Base-by-base conservation (phyloP, 1,139 yeast genomes). In the Meyerozyma sp. region DNA sequence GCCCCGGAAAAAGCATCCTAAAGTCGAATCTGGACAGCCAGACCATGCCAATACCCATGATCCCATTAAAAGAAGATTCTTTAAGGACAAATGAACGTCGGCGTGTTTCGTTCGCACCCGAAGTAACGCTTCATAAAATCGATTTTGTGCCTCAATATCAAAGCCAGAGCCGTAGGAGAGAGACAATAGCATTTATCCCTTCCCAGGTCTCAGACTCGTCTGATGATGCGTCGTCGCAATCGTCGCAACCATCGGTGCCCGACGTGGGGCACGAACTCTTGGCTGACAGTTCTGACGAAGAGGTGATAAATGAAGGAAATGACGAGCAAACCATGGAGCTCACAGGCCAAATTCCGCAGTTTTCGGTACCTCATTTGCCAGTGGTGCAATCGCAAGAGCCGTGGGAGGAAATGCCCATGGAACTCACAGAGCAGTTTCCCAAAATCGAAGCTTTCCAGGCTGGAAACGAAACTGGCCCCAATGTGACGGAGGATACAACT, bases 91-190 rank as follows among this genome's bases (percentile, higher is more conserved):
- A 18, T 18, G 26, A 20, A 11, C 21, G 37, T 18, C 37, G 90
- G 51, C 61, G 90, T 32, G 90, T 84, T 0, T 82, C 88, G 1
- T 84, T 84, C 66, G 88, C 89, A 2, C 88, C 88, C 1, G 90
- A 83, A 53, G 90, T 83, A 0, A 83, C 89, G 0, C 63, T 84
- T 32, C 89, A 83, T 58, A 82, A 81, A 52, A 78, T 83, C 44
- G 81, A 77, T 48, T 62, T 75, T 46, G 65, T 76, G 5, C 75
- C 79, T 2, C 59, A 54, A 16, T 43, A 47, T 20, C 40, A 44
- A 30, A 52, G 49, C 21, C 51, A 53, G 27, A 53, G 59, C 5
- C 62, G 62, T 45, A 53, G 74, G 47, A 57, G 76, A 44, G 73
- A 70, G 45, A 68, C 73, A 9, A 63, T 66, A 23, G 65, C 62